Evolutionary conservation across 495 filamentous ascomycete genomes (phyloP), one percentile per base, ranked within the genome.

Genomic region (Zalerion maritima): DNA sequence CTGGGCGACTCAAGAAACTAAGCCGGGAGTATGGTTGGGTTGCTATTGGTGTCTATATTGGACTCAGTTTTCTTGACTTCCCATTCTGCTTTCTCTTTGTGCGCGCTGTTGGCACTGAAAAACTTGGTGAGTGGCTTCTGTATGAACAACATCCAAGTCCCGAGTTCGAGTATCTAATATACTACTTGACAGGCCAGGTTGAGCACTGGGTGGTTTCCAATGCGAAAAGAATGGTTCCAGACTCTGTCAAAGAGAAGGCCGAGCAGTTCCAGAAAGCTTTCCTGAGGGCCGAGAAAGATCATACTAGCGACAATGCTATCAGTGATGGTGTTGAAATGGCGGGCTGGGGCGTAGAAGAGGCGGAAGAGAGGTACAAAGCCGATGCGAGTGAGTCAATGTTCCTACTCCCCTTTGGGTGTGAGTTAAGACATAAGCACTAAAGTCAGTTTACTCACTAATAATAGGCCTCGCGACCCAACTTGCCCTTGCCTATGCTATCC

Each of bases 11-110:
- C 35, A 78, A 69, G 45, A 81, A 81, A 41, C 64, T 96, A n/a
- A 82, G 79, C 1, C 69, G 77, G 23, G 91, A 94, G 54, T 99
- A 99, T 49, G 89, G 89, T 21, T 94, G 85, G 81, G 67, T 80
- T 6, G 85, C 86, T 2, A 49, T 92, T n/a, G 85, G 87, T 5
- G 79, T 99, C 2, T 99, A 99, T 54, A 52, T 93, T 6, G 54
- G 54, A 0, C 58, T 99, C 21, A 83, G 76, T 0, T 79, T 80
- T 8, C 57, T 94, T 35, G 89, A 99, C 45, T 93, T 96, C 40
- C 89, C 89, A 0, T 81, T 99, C 47, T 94, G 85, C 53, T 99
- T 93, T 50, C 53, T 87, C 14, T 69, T 83, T 2, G 89, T 99
- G 12, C 67, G 78, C 12, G 60, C 68, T 21, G 60, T 96, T 3